phyloP scores from a whole-genome alignment of 2,329 filamentous ascomycete species.

The Didymella sp. region DNA sequence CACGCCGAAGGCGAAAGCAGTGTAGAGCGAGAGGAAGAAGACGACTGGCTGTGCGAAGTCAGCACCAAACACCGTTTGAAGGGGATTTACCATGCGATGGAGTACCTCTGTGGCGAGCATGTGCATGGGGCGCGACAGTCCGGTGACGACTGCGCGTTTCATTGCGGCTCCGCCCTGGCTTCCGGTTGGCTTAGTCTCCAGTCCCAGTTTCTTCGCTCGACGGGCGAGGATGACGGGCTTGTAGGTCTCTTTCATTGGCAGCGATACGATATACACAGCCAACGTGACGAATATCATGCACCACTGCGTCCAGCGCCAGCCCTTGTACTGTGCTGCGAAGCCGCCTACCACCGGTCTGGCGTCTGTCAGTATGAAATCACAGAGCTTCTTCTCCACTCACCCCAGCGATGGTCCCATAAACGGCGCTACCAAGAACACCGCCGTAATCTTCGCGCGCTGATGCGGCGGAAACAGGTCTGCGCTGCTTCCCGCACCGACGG shows the following conservation, averaged over 20 bases:
- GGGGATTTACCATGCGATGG: no score
- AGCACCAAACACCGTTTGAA: neutral
- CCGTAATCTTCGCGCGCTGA: slow-evolving; percentile 43
- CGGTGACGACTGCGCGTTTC: slow-evolving; percentile 46
- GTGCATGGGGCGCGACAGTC: slow-evolving; percentile 60
- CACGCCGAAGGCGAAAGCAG: slow-evolving; percentile 45
- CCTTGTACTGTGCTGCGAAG: slow-evolving; percentile 55
- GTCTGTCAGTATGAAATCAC: neutral
- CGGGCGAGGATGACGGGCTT: slow-evolving; percentile 57
- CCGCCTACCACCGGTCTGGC: slow-evolving; percentile 53
- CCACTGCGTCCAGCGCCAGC: slow-evolving; percentile 56
- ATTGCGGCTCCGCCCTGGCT: slow-evolving; percentile 16
- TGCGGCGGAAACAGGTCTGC: slow-evolving; percentile 50
- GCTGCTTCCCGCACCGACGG: slow-evolving; percentile 53
- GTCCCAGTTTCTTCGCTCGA: slow-evolving; percentile 43
- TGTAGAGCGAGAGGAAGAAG: slow-evolving; percentile 46
- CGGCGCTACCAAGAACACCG: slow-evolving; percentile 51
- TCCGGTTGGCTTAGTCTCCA: slow-evolving; percentile 26
- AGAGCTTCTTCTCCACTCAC: slow-evolving; percentile 25
- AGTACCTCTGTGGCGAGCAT: slow-evolving; percentile 49
- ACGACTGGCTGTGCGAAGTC: slow-evolving; percentile 38
- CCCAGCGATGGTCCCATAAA: slow-evolving; percentile 51
- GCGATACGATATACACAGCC: slow-evolving; percentile 45
- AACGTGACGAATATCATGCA: slow-evolving; percentile 52
- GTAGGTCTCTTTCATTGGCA: slow-evolving; percentile 63